phyloP scores from a whole-genome alignment of 225 moss, liverwort and hornwort species.

The Thuidium tamariscinum region DNA sequence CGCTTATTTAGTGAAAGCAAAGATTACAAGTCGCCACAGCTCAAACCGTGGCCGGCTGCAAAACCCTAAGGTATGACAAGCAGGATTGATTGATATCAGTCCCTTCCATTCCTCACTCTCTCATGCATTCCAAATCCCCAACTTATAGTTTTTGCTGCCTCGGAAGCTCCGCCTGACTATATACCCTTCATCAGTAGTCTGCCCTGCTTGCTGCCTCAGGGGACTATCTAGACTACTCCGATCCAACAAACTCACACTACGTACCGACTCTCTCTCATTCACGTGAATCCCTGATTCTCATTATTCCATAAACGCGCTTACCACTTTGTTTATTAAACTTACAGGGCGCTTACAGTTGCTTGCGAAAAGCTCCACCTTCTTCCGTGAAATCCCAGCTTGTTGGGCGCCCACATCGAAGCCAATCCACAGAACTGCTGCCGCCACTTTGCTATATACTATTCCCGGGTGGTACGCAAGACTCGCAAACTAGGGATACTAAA shows the following conservation, averaged over 20 bases:
- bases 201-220: background rate
- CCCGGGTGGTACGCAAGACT: background rate
- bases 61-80: background rate
- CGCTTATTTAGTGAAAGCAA: background rate
- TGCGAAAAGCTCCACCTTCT: background rate
- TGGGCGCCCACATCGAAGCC: conserved; percentile 12
- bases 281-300: background rate
- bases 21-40: background rate
- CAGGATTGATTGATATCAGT: background rate
- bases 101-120: background rate
- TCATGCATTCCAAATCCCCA: background rate
- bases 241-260: background rate
- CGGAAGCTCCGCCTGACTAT: background rate
- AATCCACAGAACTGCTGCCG: background rate
- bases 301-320: background rate
- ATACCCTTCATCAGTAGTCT: background rate
- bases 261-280: background rate
- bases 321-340: background rate
- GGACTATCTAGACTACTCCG: background rate
- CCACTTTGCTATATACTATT: background rate
- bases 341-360: background rate
- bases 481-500: background rate
- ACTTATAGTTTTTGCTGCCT: background rate
- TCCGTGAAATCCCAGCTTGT: conserved; percentile 23
- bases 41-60: conserved; percentile 4